Base-by-base conservation (phyloP, 2,329 filamentous ascomycete genomes). In the Penicillium sp. region DNA sequence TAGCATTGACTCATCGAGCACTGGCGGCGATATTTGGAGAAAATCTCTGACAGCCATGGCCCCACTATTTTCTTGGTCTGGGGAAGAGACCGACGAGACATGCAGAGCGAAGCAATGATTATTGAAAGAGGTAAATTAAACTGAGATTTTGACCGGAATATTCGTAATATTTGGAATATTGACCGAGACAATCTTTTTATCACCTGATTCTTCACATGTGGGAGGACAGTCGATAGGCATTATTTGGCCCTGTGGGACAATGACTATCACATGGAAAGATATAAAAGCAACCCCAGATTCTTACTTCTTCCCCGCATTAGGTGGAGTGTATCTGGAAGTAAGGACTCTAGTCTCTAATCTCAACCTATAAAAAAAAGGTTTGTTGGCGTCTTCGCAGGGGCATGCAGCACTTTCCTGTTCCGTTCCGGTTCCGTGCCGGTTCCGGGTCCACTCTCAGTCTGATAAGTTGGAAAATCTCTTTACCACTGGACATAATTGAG, bases 11-110 rank as follows among this genome's bases (percentile, higher is more conserved):
- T 52, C 49, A 52, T 52, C 6, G 27, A 51, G 38, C 13, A 35
- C 12, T 19, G 25, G 17, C 12, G 10, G 35, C 13, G 8, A 31
- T 4, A 4, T 33, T 25, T 9, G 15, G 39, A 52, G 8, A 52
- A 52, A 52, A n/a, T 52, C 49, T 52, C 49, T 44, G 39, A 29
- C 29, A 43, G 12, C 29, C 29, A 31, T 31, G 29, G 29, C 39
- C 49, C 49, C 49, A 52, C 49, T 52, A 33, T 52, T 44, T 44
- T 29, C 25, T 23, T 25, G 44, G 29, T 47, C 19, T 47, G 19
- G 43, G n/a, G 27, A 31, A 43, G 17, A 44, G 6, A 19, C 13
- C 8, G 17, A 21, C 17, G 1, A 33, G 49, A 15, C 27, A 23
- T 4, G 0, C 15, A 23, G 17, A 33, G 9, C 10, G 19, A 35